Evolutionary conservation across 768 basidiomycete species (phyloP), one percentile per base, ranked within the genome.

Genomic region (Pulveroboletus ravenelii): DNA sequence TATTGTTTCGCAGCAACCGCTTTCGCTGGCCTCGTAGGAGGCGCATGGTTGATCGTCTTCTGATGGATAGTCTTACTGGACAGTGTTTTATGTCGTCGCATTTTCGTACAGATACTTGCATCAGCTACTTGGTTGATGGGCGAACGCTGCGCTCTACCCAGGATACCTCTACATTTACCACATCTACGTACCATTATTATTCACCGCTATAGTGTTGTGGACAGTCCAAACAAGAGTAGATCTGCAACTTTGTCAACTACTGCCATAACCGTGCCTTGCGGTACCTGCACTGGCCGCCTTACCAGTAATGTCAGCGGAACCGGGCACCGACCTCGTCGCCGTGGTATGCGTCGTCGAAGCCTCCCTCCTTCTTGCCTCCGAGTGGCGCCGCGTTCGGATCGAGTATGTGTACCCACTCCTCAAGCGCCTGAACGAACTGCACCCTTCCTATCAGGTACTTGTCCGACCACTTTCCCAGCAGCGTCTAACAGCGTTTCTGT

Each of bases 271-370:
- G 31, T 32, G 13, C 31, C 13, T 32, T 12, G 31, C 30, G 8
- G 30, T 13, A 3, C 31, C 23, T 14, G 20, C 9, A 18, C 27
- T n/a, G 12, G 9, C 15, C 34, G n/a, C 42, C 41, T 23, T 10
- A 40, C 39, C 48, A 10, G 51, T 0, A 50, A 66, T 66, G 64
- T 62, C 65, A 18, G 20, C 50, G 2, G 67, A 67, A n/a, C 5
- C 37, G 36, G 38, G 32, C 15, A 32, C 32, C 23, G 70, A 73
- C 53, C 54, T 72, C 40, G 57, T 72, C 43, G 80, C 82, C 15
- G 65, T 87, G 29, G 79, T 77, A 0, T 74, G 80, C 49, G 77
- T 87, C 47, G 71, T 82, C 51, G 85, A 87, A 45, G 76, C 81
- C 1, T 85, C 86, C 6, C 64, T 79, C 2, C 57, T 72, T 4